phyloP scores from a whole-genome alignment of 2,329 filamentous ascomycete species.

The Fusarium neocosmosporiellum region DNA sequence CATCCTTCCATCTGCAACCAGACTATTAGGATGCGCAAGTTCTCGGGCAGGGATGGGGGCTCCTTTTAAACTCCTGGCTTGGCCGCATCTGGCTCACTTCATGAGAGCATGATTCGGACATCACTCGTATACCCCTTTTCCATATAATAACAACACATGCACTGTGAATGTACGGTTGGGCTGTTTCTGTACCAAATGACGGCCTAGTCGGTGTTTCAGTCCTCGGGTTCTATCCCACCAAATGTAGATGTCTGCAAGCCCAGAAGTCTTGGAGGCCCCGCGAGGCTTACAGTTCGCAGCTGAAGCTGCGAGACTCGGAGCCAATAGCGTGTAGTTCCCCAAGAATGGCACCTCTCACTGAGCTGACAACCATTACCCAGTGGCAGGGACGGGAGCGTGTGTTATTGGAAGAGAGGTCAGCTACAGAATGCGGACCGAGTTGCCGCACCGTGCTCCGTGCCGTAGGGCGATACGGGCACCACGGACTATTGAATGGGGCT shows the following conservation, averaged over 20 bases:
- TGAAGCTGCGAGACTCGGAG: slow-evolving; percentile 14
- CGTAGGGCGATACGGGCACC: not conserved
- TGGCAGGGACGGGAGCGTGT: slow-evolving; percentile 20
- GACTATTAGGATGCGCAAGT: slow-evolving; percentile 8
- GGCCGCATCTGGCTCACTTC: slow-evolving; percentile 11
- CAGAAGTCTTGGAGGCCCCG: slow-evolving; percentile 17
- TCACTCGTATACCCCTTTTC: slow-evolving; percentile 16
- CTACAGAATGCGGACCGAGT: not conserved
- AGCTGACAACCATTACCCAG: slow-evolving; percentile 8
- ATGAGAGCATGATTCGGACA: not conserved
- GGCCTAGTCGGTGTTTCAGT: slow-evolving; percentile 16
- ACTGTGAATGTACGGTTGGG: slow-evolving; percentile 2
- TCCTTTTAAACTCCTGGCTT: slow-evolving; percentile 6
- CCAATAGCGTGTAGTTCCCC: slow-evolving; percentile 25
- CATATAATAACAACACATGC: not conserved
- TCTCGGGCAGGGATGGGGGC: slow-evolving; percentile 11
- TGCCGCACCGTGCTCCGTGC: not conserved
- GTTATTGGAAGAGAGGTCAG: slow-evolving; percentile 23
- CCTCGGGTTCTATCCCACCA: slow-evolving; percentile 13
- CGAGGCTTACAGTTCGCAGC: slow-evolving; percentile 31
- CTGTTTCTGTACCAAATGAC: slow-evolving; percentile 22
- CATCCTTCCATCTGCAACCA: not conserved
- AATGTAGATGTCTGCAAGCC: slow-evolving; percentile 13
- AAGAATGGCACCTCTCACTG: slow-evolving; percentile 20
- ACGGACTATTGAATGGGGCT: slow-evolving; percentile 14